These are phyloP conservation scores for Auxenochlorella pyrenoidosa DNA, from an alignment of 139 green algal genomes.

Conservation along the genomic window DNA sequence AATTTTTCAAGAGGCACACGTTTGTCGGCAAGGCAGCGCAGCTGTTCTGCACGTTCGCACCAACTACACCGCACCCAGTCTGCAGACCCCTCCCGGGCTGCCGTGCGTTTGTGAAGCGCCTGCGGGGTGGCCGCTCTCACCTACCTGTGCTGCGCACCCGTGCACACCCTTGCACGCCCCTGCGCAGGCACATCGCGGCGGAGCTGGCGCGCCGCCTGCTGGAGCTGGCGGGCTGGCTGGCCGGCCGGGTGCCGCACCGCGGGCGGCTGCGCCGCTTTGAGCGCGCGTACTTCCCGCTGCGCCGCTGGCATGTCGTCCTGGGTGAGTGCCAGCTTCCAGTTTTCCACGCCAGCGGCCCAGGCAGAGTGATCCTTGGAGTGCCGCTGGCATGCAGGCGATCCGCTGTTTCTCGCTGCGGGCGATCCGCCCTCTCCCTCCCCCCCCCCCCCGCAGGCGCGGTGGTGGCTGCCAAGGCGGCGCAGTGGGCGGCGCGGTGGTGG, in stretches of 20 bases:
- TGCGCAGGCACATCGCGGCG: slow-evolving; percentile 9
- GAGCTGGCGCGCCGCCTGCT: slow-evolving; percentile 22
- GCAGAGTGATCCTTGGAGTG: not conserved
- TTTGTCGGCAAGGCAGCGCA: no score
- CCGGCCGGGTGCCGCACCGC: not conserved
- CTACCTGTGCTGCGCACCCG: no score
- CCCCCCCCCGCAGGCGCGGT: not conserved
- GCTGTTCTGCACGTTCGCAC: no score
- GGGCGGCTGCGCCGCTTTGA: slow-evolving; percentile 33
- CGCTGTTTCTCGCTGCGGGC: no score
- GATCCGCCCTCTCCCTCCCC: no score
- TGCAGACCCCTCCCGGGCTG: no score
- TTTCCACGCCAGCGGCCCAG: no score
- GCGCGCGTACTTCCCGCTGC: slow-evolving; percentile 25
- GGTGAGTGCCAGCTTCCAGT: not conserved
- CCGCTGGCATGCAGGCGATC: no score
- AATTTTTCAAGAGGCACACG: no score
- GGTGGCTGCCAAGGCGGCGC: slow-evolving; percentile 13
- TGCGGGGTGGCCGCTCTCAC: not conserved
- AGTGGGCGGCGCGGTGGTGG: slow-evolving; percentile 3
- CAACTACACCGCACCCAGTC: no score
- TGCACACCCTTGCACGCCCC: no score
- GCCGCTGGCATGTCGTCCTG: slow-evolving; percentile 37
- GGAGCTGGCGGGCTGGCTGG: slow-evolving; percentile 36
- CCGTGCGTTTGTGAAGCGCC: not conserved